Percentiles rank a stretch among this genome's conserved stretches.
Conservation (phyloP, 768 basidiomycete species). For the Hemileccinum impolitum region DNA sequence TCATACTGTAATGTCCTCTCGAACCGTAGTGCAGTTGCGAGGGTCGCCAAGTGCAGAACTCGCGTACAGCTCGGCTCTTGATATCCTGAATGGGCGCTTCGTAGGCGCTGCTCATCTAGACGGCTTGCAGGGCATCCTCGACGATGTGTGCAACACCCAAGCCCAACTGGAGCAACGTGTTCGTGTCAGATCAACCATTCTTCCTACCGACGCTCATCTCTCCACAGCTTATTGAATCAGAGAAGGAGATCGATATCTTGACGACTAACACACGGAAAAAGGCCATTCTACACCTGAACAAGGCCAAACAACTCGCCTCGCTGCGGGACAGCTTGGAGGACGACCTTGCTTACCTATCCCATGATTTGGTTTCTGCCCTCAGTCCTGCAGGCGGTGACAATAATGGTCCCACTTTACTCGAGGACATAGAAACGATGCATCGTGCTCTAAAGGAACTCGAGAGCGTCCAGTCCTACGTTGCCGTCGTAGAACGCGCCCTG, state of each 20-base stretch:
- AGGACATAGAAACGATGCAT: slow-evolving; percentile 80
- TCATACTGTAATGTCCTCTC: slow-evolving; percentile 35
- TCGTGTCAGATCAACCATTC: slow-evolving; percentile 29
- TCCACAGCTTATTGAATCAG: slow-evolving; percentile 59
- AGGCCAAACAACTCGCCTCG: slow-evolving; percentile 73
- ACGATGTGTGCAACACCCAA: slow-evolving; percentile 38
- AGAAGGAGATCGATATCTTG: slow-evolving; percentile 42
- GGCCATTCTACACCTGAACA: slow-evolving; percentile 49
- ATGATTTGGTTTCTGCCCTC: slow-evolving; percentile 58
- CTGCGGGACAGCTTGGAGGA: slow-evolving; percentile 75
- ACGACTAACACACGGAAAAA: slow-evolving; percentile 46
- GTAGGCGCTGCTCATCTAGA: slow-evolving; percentile 49
- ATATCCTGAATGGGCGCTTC: slow-evolving; percentile 45
- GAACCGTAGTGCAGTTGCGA: slow-evolving; percentile 46
- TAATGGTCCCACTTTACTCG: slow-evolving; percentile 64
- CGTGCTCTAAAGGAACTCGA: slow-evolving; percentile 73
- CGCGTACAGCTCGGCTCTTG: slow-evolving; percentile 34
- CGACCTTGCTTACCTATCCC: slow-evolving; percentile 65
- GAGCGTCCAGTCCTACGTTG: slow-evolving; percentile 71
- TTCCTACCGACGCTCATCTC: slow-evolving; percentile 16
- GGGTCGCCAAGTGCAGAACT: slow-evolving; percentile 45
- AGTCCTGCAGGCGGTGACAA: slow-evolving; percentile 40
- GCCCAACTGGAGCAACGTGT: slow-evolving; percentile 45
- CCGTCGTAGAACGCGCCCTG: slow-evolving; percentile 67
- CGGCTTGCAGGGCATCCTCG: slow-evolving; percentile 42